Evolutionary conservation across 2,329 filamentous ascomycete species (phyloP).

Genomic region (Aspergillus pseudonomiae): DNA sequence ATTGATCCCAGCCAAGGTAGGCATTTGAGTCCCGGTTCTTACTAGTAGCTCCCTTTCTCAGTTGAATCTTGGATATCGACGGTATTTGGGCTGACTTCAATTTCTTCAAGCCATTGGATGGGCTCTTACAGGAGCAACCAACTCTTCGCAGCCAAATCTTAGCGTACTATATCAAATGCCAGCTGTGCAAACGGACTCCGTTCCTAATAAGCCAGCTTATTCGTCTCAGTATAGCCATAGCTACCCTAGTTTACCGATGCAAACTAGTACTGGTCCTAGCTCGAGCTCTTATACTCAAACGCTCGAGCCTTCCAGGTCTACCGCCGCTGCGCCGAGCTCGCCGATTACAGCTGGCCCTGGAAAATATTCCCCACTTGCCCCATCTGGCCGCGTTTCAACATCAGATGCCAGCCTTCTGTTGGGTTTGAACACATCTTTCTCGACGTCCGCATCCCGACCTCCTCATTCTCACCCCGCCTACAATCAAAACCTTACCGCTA

Average conservation of each 20-base stretch:
- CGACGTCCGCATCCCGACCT: slow-evolving; percentile 23
- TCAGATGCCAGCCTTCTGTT: slow-evolving; percentile 47
- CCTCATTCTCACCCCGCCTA: slow-evolving; percentile 28
- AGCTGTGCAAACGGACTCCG: slow-evolving; percentile 32
- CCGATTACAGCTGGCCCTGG: slow-evolving; percentile 23
- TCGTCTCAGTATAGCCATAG: slow-evolving; percentile 36
- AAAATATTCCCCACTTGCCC: slow-evolving; percentile 39
- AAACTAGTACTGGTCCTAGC: slow-evolving; percentile 22
- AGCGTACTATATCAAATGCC: slow-evolving; percentile 76
- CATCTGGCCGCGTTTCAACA: slow-evolving; percentile 45
- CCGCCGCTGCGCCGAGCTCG: slow-evolving; percentile 21
- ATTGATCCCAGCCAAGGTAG: slow-evolving; percentile 56
- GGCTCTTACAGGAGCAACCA: slow-evolving; percentile 85
- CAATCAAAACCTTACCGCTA: slow-evolving; percentile 21
- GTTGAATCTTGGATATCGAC: not conserved
- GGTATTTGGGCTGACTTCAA: slow-evolving; percentile 37
- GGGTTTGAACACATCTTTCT: slow-evolving; percentile 52
- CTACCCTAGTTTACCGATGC: slow-evolving; percentile 28
- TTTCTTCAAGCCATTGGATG: slow-evolving; percentile 71
- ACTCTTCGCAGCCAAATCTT: slow-evolving; percentile 80
- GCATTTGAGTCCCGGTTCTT: slow-evolving; percentile 12
- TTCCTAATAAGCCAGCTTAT: slow-evolving; percentile 32
- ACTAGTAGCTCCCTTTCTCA: not conserved
- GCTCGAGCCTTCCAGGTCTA: slow-evolving; percentile 34
- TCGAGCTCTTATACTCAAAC: slow-evolving; percentile 33